Evolutionary conservation across 805 yeast species (phyloP).

Genomic region (Ogataea paradorogensis): DNA sequence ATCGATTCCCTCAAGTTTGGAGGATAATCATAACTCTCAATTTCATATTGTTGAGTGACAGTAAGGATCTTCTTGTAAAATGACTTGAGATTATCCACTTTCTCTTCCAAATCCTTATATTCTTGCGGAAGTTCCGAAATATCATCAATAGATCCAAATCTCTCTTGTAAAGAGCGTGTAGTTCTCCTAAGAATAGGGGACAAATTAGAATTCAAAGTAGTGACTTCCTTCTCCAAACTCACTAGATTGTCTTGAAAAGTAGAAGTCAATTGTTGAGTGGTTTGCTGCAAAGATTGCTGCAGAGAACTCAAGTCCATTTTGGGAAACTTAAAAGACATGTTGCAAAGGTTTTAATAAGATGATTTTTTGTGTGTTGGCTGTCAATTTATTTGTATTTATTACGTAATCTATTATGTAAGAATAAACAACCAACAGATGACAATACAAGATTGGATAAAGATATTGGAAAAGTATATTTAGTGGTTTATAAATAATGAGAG

Average conservation of each 20-base stretch:
- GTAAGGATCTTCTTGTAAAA: conserved; percentile 52
- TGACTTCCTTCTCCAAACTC: conserved; percentile 35
- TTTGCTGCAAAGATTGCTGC: conserved; percentile 33
- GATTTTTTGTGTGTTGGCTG: conserved; percentile 5
- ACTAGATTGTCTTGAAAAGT: conserved; percentile 33
- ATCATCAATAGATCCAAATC: conserved; percentile 61
- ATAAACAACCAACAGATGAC: no score
- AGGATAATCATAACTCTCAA: conserved; percentile 79
- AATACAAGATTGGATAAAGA: no score
- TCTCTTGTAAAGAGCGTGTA: conserved; percentile 56
- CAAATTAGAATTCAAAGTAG: conserved; percentile 34
- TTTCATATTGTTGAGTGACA: conserved; percentile 62
- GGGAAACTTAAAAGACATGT: conserved; percentile 34
- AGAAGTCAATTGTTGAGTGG: conserved; percentile 32
- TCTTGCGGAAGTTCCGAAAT: conserved; percentile 74
- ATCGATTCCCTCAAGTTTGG: conserved; percentile 71
- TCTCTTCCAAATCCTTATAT: conserved; percentile 62
- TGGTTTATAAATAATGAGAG: no score
- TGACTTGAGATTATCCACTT: conserved; percentile 60
- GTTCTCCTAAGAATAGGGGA: conserved; percentile 61
- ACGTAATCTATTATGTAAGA: neutral
- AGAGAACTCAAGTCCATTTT: conserved; percentile 25
- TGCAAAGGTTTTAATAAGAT: neutral
- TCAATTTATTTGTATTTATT: neutral
- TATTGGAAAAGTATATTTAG: no score